A percentile compares a stretch with the other conserved stretches of the same genome.
Conservation (phyloP, 2,329 filamentous ascomycete species). For the Colletotrichum incanum region DNA sequence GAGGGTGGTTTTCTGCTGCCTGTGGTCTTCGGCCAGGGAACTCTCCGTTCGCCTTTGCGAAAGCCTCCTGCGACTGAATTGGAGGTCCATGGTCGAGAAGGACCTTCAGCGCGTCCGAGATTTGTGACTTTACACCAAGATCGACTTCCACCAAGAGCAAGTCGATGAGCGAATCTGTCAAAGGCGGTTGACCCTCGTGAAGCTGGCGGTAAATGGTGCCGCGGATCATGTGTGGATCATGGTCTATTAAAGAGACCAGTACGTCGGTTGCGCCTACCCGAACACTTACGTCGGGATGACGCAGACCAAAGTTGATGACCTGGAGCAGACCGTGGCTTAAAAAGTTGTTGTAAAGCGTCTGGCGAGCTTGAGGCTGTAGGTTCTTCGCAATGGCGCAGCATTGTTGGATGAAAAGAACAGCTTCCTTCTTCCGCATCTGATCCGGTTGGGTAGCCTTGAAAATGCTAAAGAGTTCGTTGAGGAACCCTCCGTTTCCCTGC, state of each 20-base stretch:
- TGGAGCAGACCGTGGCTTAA: slow-evolving; percentile 88
- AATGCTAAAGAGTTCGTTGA: slow-evolving; percentile 89
- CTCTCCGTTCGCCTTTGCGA: slow-evolving; percentile 78
- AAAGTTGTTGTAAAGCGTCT: slow-evolving; percentile 90
- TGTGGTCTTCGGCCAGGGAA: slow-evolving; percentile 75
- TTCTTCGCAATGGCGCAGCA: slow-evolving; percentile 96
- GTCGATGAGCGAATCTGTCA: slow-evolving; percentile 95
- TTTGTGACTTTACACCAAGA: slow-evolving; percentile 93
- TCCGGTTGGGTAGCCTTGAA: slow-evolving; percentile 79
- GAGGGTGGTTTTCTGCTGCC: slow-evolving; percentile 73
- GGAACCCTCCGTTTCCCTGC: slow-evolving; percentile 83
- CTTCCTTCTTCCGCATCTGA: slow-evolving; percentile 87
- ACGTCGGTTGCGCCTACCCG: slow-evolving; percentile 95
- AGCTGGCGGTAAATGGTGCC: slow-evolving; percentile 94
- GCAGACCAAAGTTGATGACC: slow-evolving; percentile 93
- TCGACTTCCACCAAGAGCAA: slow-evolving; percentile 92
- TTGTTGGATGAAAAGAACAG: slow-evolving; percentile 96
- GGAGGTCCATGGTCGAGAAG: slow-evolving; percentile 81
- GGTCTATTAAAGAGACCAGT: slow-evolving; percentile 93
- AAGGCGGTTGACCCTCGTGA: slow-evolving; percentile 85
- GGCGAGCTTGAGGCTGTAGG: slow-evolving; percentile 85
- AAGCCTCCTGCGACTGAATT: slow-evolving; percentile 68
- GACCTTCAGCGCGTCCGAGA: slow-evolving; percentile 95
- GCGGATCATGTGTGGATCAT: slow-evolving; percentile 95
- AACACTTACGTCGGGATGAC: slow-evolving; percentile 86